A percentile compares a stretch with the other conserved stretches of the same genome.
Conservation (phyloP, 2,329 filamentous ascomycete genomes). For the Phialemoniopsis sp. region DNA sequence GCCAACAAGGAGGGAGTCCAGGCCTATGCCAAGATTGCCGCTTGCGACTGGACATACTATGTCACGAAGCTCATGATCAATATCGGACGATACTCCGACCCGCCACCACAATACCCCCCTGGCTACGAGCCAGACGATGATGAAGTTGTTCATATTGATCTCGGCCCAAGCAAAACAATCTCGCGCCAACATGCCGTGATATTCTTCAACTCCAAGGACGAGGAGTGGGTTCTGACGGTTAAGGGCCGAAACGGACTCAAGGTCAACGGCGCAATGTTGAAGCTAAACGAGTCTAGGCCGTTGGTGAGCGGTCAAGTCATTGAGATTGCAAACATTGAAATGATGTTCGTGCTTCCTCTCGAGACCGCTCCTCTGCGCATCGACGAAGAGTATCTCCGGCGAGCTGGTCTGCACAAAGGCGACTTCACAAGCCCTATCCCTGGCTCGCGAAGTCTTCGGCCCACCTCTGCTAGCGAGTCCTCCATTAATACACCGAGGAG, state of each 20-base stretch:
- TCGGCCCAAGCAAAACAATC: constrained; percentile 79
- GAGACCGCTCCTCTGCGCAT: constrained; percentile 62
- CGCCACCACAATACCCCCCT: constrained; percentile 21
- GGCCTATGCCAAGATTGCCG: constrained; percentile 79
- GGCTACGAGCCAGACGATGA: constrained; percentile 40
- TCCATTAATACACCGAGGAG: constrained; percentile 10
- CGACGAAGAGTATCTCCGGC: constrained; percentile 64
- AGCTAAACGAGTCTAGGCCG: constrained; percentile 59
- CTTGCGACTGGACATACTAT: constrained; percentile 81
- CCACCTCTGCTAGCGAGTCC: constrained; percentile 18
- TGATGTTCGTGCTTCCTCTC: constrained; percentile 95
- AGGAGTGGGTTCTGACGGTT: constrained; percentile 79
- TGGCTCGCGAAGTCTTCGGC: constrained; percentile 12
- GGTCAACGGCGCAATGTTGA: constrained; percentile 70
- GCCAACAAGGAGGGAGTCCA: constrained; percentile 58
- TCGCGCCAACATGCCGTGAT: constrained; percentile 75
- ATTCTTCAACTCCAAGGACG: constrained; percentile 62
- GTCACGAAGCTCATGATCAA: constrained; percentile 71
- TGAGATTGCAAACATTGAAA: constrained; percentile 88
- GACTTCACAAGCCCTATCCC: constrained; percentile 13
- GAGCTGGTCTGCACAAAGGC: constrained; percentile 49
- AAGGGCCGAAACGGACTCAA: constrained; percentile 90
- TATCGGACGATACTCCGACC: constrained; percentile 68
- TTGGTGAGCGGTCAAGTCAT: constrained; percentile 87
- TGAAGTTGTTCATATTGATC: constrained; percentile 73